Base-by-base conservation (phyloP, 2,329 filamentous ascomycete species). In the Tolypocladium paradoxum region DNA sequence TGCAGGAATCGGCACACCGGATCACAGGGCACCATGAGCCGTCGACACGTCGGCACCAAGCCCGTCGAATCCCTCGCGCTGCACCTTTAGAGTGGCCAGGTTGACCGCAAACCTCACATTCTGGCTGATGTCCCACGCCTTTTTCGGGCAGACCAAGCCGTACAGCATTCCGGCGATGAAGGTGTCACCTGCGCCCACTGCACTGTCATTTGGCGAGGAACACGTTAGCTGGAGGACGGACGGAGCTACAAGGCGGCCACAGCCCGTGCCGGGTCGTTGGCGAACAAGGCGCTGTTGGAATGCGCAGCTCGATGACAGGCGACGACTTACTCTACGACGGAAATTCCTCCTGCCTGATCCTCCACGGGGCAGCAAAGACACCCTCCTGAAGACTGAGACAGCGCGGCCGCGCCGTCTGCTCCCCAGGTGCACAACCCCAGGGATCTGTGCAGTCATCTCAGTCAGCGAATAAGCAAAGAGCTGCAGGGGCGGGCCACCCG, bases 81-180 rank as follows among this genome's bases (percentile, higher is more conserved):
- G 72, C 45, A 89, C 81, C 67, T 90, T 90, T 56, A 75, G 71
- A 40, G 84, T 84, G 51, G 85, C 85, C 63, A 90, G 66, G 54
- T 77, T 73, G 58, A 84, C 85, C 48, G 84, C 83, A 67, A 87
- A 85, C 34, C 62, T 65, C 55, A 87, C 64, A 60, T 75, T 79
- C 53, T 68, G 64, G 50, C 67, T 59, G 48, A 75, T 61, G 59
- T 69, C 65, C 79, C 79, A 84, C 57, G 76, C 69, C 9, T 67
- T 61, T 45, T 62, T 59, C 57, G 75, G 75, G 62, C 73, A 78
- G 53, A 77, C 68, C 56, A 87, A 66, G 36, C 73, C 76, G 67
- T 83, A 88, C 49, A 90, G 69, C 66, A 87, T 81, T 55, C 84
- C 85, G 35, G 85, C 86, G 57, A 86, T 80, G 62, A 90, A 90